phyloP scores from a whole-genome alignment of 768 basidiomycete species.

The Panaeolus papilionaceus region DNA sequence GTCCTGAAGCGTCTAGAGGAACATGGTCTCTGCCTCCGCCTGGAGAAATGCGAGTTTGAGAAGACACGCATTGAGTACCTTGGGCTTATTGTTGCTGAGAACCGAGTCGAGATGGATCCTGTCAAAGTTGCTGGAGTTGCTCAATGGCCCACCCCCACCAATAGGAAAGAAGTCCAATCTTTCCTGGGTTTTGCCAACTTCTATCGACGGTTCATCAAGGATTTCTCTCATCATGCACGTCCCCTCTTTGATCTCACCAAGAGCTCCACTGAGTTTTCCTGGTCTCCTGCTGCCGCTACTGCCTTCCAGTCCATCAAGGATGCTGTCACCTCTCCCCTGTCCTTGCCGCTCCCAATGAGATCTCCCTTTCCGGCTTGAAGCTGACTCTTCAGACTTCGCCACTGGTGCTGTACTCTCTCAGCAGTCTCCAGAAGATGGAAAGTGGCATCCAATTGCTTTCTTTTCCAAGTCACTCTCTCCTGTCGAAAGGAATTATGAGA shows the following conservation, averaged over 20 bases:
- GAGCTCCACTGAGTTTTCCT: no score
- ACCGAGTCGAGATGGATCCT: constrained; percentile 35
- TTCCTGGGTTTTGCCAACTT: constrained; percentile 34
- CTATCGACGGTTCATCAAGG: constrained; percentile 36
- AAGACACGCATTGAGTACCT: constrained; percentile 38
- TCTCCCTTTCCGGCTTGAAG: constrained; percentile 13
- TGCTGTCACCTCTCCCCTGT: constrained; percentile 31
- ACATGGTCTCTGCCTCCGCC: constrained; percentile 40
- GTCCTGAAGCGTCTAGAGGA: constrained; percentile 30
- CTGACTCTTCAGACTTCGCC: constrained; percentile 47
- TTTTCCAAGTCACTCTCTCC: no score
- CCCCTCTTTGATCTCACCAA: background rate
- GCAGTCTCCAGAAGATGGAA: constrained; percentile 16
- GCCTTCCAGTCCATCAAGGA: constrained; percentile 34
- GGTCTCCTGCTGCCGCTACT: constrained; percentile 23
- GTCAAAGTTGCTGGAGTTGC: constrained; percentile 25
- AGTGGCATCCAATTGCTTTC: no score
- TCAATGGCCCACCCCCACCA: no score
- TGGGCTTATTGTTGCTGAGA: constrained; percentile 30
- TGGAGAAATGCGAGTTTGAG: constrained; percentile 13
- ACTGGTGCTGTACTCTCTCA: constrained; percentile 35
- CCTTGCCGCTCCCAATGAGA: constrained; percentile 17
- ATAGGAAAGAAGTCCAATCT: no score
- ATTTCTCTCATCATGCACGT: constrained; percentile 31
- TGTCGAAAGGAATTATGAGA: no score